Base-by-base conservation (phyloP, 805 yeast species). In the Wickerhamomyces bisporus region DNA sequence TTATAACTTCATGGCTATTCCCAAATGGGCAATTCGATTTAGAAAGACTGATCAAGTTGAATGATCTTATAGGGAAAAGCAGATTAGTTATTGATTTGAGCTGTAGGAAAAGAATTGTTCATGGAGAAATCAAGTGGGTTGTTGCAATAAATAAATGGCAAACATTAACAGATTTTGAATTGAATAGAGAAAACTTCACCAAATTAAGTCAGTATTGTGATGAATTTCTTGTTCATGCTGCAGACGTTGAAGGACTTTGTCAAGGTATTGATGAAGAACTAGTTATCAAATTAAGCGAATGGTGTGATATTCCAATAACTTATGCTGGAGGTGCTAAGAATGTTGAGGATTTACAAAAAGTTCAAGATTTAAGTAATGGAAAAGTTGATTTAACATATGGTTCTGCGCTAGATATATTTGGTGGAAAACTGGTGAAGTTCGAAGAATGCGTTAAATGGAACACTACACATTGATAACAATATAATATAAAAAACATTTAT, bases 141-240 rank as follows among this genome's bases (percentile, higher is more conserved):
- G 98, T 93, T n/a, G 96, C 98, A 2, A 93, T 88, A 79, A 89
- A 93, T 62, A 84, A 88, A 61, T 93, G 99, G 99, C 97, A 89
- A 58, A 84, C 89, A 0, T 61, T 89, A 21, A 93, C 99, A 0
- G 71, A 71, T 28, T 70, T 79, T 32, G 71, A 64, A 39, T 66
- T 93, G 38, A 67, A 66, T 34, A 57, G 60, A 35, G 73, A 71
- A 19, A 72, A 83, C 20, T 72, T 93, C 42, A 56, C 50, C 4
- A 43, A 60, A 33, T 68, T 93, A 28, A 62, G 81, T 8, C 39
- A 66, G 34, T 86, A 81, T 61, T 86, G 97, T 52, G 73, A 77
- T 46, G 98, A 93, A 62, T 86, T 91, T 54, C 65, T 93, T 38
- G 81, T 93, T 14, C 99, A 93, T 64, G 98, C 98, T 3, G 99